Conservation (phyloP, 2,329 filamentous ascomycete genomes). For the Hymenoscyphus fructigenus region DNA sequence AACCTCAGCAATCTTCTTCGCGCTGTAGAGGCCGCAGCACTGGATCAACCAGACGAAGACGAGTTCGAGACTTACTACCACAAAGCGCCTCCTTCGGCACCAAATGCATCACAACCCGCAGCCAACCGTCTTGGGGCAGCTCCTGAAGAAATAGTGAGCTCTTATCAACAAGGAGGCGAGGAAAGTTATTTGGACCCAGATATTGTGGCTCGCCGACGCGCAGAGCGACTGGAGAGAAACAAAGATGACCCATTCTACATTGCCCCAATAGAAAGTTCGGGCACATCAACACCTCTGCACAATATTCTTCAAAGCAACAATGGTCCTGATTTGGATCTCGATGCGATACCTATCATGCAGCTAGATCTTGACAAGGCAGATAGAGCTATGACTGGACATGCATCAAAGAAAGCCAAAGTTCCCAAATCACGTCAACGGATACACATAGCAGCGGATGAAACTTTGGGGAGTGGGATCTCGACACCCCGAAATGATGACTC, state of each 20-base stretch:
- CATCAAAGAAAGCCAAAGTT: constrained; percentile 37
- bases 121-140: constrained; percentile 51
- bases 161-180: constrained; percentile 59
- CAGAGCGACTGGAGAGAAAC: constrained; percentile 77
- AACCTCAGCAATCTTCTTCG: constrained; percentile 67
- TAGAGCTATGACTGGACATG: constrained; percentile 27
- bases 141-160: constrained; percentile 47
- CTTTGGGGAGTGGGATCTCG: constrained; percentile 55
- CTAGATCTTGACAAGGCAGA: constrained; percentile 67
- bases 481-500: constrained; percentile 54
- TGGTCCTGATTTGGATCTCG: constrained; percentile 80
- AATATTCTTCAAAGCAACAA: constrained; percentile 72
- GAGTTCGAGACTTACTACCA: constrained; percentile 70
- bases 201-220: constrained; percentile 70
- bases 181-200: constrained; percentile 71
- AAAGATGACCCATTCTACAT: constrained; percentile 98
- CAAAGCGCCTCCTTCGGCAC: constrained; percentile 48
- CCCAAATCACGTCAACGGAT: constrained; percentile 57
- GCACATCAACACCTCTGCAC: constrained; percentile 74
- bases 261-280: constrained; percentile 51
- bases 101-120: constrained; percentile 54
- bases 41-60: constrained; percentile 55
- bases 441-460: constrained; percentile 72
- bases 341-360: constrained; percentile 94
- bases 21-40: constrained; percentile 50